Percentiles rank a stretch among this genome's conserved stretches.
Conservation (phyloP, 371 early-diverging fungal genomes). For the Syncephalastrum racemosum region DNA sequence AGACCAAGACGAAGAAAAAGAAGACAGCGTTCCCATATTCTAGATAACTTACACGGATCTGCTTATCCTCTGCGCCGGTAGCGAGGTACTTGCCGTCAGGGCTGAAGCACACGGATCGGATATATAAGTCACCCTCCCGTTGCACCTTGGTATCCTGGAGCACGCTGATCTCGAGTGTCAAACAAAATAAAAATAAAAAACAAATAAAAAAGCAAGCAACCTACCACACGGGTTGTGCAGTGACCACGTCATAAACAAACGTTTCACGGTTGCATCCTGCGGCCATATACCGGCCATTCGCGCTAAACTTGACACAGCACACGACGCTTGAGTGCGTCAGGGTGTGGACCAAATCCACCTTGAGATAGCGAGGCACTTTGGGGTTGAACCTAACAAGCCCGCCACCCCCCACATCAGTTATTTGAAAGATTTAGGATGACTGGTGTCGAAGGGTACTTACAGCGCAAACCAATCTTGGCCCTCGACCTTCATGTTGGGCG, state of each 20-base stretch:
- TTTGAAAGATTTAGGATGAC: background rate
- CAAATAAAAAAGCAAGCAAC: slow-evolving; percentile 16
- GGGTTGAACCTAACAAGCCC: slow-evolving; percentile 71
- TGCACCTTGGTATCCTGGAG: slow-evolving; percentile 76
- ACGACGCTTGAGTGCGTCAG: slow-evolving; percentile 91
- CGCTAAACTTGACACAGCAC: slow-evolving; percentile 95
- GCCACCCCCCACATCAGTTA: background rate
- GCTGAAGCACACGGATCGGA: slow-evolving; percentile 96
- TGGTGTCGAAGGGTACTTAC: slow-evolving; percentile 42
- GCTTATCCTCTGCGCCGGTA: slow-evolving; percentile 96
- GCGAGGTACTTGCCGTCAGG: slow-evolving; percentile 92
- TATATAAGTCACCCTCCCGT: slow-evolving; percentile 85
- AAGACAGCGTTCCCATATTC: background rate
- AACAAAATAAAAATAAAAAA: slow-evolving; percentile 4
- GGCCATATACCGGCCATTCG: slow-evolving; percentile 89
- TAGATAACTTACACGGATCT: slow-evolving; percentile 68
- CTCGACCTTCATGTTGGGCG: slow-evolving; percentile 81
- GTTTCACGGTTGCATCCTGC: slow-evolving; percentile 95
- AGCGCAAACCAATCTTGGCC: slow-evolving; percentile 90
- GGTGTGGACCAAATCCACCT: slow-evolving; percentile 83
- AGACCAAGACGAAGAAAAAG: background rate
- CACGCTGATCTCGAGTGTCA: slow-evolving; percentile 41
- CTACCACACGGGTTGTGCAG: slow-evolving; percentile 73
- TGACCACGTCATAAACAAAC: slow-evolving; percentile 83
- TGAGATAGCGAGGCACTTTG: slow-evolving; percentile 67